Conservation (phyloP, 805 yeast species). For the Myxozyma melibiosi region DNA sequence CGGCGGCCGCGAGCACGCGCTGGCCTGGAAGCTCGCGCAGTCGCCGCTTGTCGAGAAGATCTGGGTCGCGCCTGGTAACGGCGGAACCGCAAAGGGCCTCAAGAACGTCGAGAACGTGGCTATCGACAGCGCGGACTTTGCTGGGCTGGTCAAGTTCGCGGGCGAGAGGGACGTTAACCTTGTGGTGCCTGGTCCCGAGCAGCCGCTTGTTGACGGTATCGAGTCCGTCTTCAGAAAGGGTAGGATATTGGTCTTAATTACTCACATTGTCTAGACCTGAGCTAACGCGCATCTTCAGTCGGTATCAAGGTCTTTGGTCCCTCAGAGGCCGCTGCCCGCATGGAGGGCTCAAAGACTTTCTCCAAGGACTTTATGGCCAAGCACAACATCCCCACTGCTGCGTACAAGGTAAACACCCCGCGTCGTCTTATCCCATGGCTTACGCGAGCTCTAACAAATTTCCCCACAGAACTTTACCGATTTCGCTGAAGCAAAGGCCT, state of each 20-base stretch:
- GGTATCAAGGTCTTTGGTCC: slow-evolving; percentile 99
- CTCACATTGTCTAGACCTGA: not conserved
- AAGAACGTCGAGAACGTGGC: slow-evolving; percentile 69
- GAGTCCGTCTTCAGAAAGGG: slow-evolving; percentile 62
- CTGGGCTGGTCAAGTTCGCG: slow-evolving; percentile 72
- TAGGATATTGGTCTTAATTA: slow-evolving; percentile 3
- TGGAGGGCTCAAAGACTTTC: slow-evolving; percentile 97
- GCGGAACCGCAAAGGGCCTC: slow-evolving; percentile 69
- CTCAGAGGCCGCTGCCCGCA: slow-evolving; percentile 79
- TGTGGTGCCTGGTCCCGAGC: slow-evolving; percentile 99
- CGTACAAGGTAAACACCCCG: slow-evolving; percentile 50
- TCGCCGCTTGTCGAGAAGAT: slow-evolving; percentile 71
- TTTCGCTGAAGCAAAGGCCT: slow-evolving; percentile 72
- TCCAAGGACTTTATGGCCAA: slow-evolving; percentile 91
- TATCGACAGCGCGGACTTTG: slow-evolving; percentile 71
- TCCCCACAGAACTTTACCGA: slow-evolving; percentile 64
- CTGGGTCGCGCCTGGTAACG: slow-evolving; percentile 88
- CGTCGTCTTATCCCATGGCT: not conserved
- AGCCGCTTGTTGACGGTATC: slow-evolving; percentile 95
- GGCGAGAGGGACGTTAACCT: slow-evolving; percentile 62
- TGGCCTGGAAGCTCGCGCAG: slow-evolving; percentile 86
- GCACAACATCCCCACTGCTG: slow-evolving; percentile 93
- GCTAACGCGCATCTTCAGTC: slow-evolving; percentile 43
- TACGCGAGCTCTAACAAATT: not conserved
- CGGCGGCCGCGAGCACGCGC: slow-evolving; percentile 99